These are phyloP conservation scores for Penicillium sp. DNA, from an alignment of 2,329 filamentous ascomycete genomes.

Conservation along the genomic window DNA sequence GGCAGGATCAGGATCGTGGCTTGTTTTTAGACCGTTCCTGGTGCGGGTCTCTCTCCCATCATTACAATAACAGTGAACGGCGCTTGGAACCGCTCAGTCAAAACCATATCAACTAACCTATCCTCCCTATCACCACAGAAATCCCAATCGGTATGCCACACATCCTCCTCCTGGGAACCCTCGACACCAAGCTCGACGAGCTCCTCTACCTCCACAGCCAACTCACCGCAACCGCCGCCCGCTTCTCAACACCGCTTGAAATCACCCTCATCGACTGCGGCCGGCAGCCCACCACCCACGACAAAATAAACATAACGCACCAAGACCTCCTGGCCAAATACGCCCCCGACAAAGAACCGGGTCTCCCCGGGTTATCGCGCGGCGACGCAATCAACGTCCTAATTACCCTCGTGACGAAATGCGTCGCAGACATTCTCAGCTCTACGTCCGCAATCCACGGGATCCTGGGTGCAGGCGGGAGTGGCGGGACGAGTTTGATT, in stretches of 20 bases:
- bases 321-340: slow-evolving; percentile 32
- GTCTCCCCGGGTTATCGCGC: slow-evolving; percentile 47
- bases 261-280: slow-evolving; percentile 36
- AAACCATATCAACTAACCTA: neutral
- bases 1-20: neutral
- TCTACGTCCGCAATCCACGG: slow-evolving; percentile 54
- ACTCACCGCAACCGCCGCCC: slow-evolving; percentile 43
- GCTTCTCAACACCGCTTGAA: slow-evolving; percentile 27
- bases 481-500: slow-evolving; percentile 65
- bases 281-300: slow-evolving; percentile 41
- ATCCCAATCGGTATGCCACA: slow-evolving; percentile 31
- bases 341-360: slow-evolving; percentile 27
- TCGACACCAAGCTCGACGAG: slow-evolving; percentile 68
- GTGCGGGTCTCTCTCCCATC: neutral
- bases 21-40: too few relatives aligned
- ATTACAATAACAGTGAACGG: too few relatives aligned
- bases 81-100: too few relatives aligned
- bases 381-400: slow-evolving; percentile 64
- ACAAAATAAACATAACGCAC: slow-evolving; percentile 55
- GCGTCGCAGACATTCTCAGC: slow-evolving; percentile 47
- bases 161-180: slow-evolving; percentile 65
- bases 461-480: slow-evolving; percentile 66
- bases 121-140: neutral
- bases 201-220: slow-evolving; percentile 59
- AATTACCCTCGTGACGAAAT: slow-evolving; percentile 52